These are phyloP conservation scores for Dentiscutata heterogama DNA, from an alignment of 371 early-diverging fungal species.

Conservation along the genomic window DNA sequence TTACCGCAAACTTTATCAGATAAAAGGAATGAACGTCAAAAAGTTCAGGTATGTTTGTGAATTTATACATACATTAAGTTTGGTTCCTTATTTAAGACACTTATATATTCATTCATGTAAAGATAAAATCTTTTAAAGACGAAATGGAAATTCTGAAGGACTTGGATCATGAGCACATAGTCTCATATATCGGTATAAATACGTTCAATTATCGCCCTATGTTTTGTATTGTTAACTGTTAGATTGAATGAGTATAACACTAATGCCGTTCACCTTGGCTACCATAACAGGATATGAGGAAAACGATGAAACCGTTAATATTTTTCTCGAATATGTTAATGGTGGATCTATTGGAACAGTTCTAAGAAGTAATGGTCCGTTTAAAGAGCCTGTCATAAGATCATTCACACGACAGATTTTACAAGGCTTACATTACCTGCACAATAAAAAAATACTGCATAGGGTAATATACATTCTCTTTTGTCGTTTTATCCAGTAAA, in stretches of 20 bases:
- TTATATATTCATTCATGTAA: background rate
- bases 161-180: slow-evolving; percentile 84
- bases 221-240: background rate
- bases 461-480: slow-evolving; percentile 58
- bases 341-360: slow-evolving; percentile 84
- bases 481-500: background rate
- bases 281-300: slow-evolving; percentile 65
- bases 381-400: slow-evolving; percentile 78
- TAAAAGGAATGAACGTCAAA: slow-evolving; percentile 52
- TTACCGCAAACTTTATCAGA: slow-evolving; percentile 59
- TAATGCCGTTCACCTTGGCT: background rate
- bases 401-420: slow-evolving; percentile 90
- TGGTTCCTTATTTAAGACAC: too few species aligned
- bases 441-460: slow-evolving; percentile 91
- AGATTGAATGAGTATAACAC: background rate
- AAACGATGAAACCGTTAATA: slow-evolving; percentile 73
- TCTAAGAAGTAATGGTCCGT: slow-evolving; percentile 75
- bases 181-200: slow-evolving; percentile 76
- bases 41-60: slow-evolving; percentile 43
- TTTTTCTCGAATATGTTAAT: slow-evolving; percentile 93
- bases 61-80: background rate
- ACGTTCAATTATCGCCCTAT: background rate
- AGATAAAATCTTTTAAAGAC: slow-evolving; percentile 72
- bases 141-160: slow-evolving; percentile 91
- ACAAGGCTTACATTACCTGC: slow-evolving; percentile 89